Percentiles rank a stretch among this genome's conserved stretches.
Evolutionary conservation across 768 basidiomycete species (phyloP).

Genomic region (Ramaria rubella): DNA sequence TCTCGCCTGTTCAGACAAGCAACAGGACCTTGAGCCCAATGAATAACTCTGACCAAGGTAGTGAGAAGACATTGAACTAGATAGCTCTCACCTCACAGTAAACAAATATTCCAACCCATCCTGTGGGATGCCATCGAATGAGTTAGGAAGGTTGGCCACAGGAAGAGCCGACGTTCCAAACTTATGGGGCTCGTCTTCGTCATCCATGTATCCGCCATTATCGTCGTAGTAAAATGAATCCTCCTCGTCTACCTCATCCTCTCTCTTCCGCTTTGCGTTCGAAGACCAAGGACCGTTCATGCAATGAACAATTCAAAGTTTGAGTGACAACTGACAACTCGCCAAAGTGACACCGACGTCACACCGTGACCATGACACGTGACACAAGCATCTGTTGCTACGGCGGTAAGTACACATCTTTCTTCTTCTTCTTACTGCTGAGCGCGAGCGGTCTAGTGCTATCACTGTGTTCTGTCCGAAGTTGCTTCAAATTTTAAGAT

Average conservation of each 20-base stretch:
- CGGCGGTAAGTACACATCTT: too few relatives aligned
- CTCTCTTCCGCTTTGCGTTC: neutral
- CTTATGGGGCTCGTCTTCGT: constrained; percentile 7
- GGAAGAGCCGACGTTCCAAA: constrained; percentile 40
- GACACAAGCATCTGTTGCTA: too few relatives aligned
- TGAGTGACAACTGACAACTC: too few relatives aligned
- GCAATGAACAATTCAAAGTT: too few relatives aligned
- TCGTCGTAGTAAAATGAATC: constrained; percentile 31
- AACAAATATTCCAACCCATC: constrained; percentile 81
- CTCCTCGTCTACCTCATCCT: neutral
- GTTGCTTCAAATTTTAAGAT: too few relatives aligned
- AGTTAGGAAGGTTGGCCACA: constrained; percentile 68
- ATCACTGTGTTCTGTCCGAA: too few relatives aligned
- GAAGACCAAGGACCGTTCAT: neutral
- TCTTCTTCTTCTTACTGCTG: too few relatives aligned
- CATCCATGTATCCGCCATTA: constrained; percentile 21
- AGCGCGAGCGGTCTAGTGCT: too few relatives aligned
- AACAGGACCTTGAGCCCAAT: constrained; percentile 4
- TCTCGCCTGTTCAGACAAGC: constrained; percentile 48
- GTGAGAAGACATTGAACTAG: neutral
- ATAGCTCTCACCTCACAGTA: constrained; percentile 55
- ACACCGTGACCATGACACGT: too few relatives aligned
- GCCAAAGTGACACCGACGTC: too few relatives aligned
- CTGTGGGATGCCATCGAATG: constrained; percentile 57
- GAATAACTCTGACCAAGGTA: constrained; percentile 9